Base-by-base conservation (phyloP, 2,329 filamentous ascomycete species). In the Xylariaceae sp. region DNA sequence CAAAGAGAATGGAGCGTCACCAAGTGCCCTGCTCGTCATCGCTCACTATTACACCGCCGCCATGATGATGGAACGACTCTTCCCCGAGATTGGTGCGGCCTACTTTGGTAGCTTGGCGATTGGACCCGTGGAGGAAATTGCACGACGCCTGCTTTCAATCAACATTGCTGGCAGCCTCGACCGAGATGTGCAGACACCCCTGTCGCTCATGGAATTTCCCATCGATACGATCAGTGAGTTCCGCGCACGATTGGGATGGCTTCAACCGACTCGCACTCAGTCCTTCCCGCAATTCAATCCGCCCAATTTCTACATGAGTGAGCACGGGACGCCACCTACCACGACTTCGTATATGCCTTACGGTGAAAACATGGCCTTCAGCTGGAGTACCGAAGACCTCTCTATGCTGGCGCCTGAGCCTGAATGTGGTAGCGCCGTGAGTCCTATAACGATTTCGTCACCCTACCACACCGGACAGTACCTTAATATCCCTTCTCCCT, bases 21-120 rank as follows among this genome's bases (percentile, higher is more conserved):
- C 89, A 23, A 89, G 85, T 61, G 88, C 91, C 1, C 80, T 97
- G 65, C 81, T 96, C 55, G 87, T 95, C 63, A 86, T 97, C 57
- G 89, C 92, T 9, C 90, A 97, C 71, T 91, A 96, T 73, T 97
- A 96, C 76, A 92, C 90, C 0, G 86, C 92, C 15, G 92, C 91
- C 2, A 80, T 97, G 61, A 85, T 91, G 45, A 84, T 97, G 75
- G 92, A 97, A 75, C 90, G 91, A 13, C 82, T 97, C 62, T 97
- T 96, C 73, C 92, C 92, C 2, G 91, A 95, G 72, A 88, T 97
- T 66, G 92, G 92, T 51, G 88, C 91, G 17, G 88, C 91, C 53
- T 96, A 97, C 74, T 92, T 93, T 67, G 89, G 89, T 52, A 88
- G 87, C 66, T 80, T 96, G 65, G 88, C 90, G 13, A 82, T 96